These are phyloP conservation scores for Citrus trifoliata DNA, from an alignment of 345 rosid species.

Conservation along the genomic window DNA sequence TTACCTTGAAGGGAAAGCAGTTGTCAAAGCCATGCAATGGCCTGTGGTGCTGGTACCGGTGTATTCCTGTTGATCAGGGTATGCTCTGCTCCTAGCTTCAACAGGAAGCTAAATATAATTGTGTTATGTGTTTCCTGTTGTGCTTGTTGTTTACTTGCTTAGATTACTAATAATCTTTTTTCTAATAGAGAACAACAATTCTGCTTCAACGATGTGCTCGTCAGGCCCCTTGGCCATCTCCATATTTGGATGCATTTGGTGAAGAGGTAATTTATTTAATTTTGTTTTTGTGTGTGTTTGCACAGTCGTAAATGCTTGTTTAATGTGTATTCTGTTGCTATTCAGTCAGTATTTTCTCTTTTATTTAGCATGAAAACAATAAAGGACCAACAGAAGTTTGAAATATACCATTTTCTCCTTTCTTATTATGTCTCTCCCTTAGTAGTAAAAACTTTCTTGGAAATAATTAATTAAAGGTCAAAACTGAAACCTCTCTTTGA, in stretches of 20 bases:
- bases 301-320: neutral
- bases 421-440: neutral
- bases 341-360: neutral
- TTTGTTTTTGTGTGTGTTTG: neutral
- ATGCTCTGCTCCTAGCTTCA: neutral
- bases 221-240: constrained; percentile 92
- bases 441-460: neutral
- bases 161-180: constrained; percentile 9
- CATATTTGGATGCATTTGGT: constrained; percentile 87
- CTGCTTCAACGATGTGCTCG: constrained; percentile 76
- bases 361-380: neutral
- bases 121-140: neutral
- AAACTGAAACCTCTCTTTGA: neutral
- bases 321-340: no score
- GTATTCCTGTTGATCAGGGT: constrained; percentile 86
- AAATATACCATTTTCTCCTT: neutral
- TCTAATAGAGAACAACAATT: constrained; percentile 69
- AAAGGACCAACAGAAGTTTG: neutral
- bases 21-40: constrained; percentile 64
- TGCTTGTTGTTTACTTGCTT: neutral
- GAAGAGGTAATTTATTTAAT: constrained; percentile 64
- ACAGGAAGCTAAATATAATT: neutral
- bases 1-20: constrained; percentile 50
- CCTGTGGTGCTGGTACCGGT: constrained; percentile 84
- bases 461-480: neutral